phyloP scores from a whole-genome alignment of 1,139 yeast genomes.

The Kodamaea alishanica region DNA sequence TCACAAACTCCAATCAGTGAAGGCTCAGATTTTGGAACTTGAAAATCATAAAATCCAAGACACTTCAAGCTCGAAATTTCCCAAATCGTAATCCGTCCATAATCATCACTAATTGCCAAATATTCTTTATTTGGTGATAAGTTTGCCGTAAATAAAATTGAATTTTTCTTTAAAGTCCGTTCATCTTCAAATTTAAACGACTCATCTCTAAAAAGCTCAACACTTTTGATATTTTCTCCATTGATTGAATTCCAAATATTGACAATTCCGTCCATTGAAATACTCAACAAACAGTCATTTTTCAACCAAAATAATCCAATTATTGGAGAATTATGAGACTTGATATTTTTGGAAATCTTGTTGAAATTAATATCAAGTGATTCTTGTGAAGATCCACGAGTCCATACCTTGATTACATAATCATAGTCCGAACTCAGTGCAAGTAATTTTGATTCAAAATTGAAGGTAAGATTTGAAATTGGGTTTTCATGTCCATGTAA shows the following conservation, averaged over 20 bases:
- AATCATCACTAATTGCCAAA: constrained; percentile 62
- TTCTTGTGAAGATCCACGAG: constrained; percentile 52
- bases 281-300: constrained; percentile 26
- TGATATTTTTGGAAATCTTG: constrained; percentile 13
- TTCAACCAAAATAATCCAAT: constrained; percentile 53
- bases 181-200: constrained; percentile 20
- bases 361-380: constrained; percentile 26
- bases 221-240: constrained; percentile 30
- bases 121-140: constrained; percentile 47
- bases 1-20: constrained; percentile 35
- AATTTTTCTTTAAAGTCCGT: constrained; percentile 29
- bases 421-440: constrained; percentile 75
- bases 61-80: constrained; percentile 31
- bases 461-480: constrained; percentile 56
- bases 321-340: constrained; percentile 52
- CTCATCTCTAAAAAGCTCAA: constrained; percentile 23
- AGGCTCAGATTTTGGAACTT: constrained; percentile 9
- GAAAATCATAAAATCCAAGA: constrained; percentile 22
- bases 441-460: constrained; percentile 47
- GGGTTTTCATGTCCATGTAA: constrained; percentile 67
- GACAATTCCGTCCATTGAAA: constrained; percentile 68
- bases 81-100: constrained; percentile 57
- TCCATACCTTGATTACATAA: constrained; percentile 68
- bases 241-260: constrained; percentile 61
- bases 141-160: constrained; percentile 52